These are phyloP conservation scores for Botrytis tulipae DNA, from an alignment of 2,329 filamentous ascomycete species.

Conservation along the genomic window DNA sequence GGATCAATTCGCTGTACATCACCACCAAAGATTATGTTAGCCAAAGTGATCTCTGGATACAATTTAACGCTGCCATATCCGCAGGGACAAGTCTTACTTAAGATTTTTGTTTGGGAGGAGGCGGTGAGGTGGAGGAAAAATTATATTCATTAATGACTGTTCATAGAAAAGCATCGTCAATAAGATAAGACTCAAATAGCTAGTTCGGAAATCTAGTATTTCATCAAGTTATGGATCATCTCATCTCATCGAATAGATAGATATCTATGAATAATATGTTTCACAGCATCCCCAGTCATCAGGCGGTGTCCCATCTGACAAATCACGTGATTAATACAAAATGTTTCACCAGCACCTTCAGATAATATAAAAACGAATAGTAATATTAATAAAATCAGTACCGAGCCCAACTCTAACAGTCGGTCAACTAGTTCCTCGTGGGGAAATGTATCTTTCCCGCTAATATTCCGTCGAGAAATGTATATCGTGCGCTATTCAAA, in stretches of 20 bases:
- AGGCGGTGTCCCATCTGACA: not conserved
- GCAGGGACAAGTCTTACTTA: too few species aligned
- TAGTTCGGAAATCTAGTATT: not conserved
- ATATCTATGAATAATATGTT: not conserved
- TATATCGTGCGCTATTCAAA: not conserved
- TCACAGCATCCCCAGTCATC: not conserved
- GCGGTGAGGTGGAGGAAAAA: not conserved
- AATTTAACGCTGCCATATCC: not conserved
- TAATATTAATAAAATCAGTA: not conserved
- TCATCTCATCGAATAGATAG: not conserved
- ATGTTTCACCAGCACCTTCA: not conserved
- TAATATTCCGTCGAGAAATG: not conserved
- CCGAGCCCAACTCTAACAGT: not conserved
- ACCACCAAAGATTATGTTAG: not conserved
- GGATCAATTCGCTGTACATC: not conserved
- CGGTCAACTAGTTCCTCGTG: not conserved
- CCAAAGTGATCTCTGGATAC: not conserved
- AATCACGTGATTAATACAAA: not conserved
- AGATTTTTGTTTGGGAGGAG: not conserved
- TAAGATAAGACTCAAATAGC: not conserved
- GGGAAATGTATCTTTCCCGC: not conserved
- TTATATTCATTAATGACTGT: not conserved
- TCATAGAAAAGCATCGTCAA: not conserved
- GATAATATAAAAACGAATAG: not conserved
- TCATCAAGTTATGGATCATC: not conserved